These are phyloP conservation scores for Hansfordia pulvinata DNA, from an alignment of 2,329 filamentous ascomycete genomes.

Conservation along the genomic window DNA sequence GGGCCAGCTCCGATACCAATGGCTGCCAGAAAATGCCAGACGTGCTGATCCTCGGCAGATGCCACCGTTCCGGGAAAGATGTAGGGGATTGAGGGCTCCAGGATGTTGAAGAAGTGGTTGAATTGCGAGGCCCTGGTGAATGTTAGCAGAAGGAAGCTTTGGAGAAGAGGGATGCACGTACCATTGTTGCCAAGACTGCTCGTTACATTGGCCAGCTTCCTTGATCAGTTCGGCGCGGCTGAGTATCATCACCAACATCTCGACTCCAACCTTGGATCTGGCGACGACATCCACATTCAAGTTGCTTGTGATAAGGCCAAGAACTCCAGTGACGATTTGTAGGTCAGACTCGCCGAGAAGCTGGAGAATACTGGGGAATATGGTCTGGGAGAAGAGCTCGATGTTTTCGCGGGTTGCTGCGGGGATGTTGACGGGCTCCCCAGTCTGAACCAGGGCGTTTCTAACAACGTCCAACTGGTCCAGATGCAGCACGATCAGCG, in stretches of 20 bases:
- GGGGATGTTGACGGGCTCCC: slow-evolving; percentile 57
- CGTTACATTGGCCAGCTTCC: slow-evolving; percentile 56
- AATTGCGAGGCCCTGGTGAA: slow-evolving; percentile 57
- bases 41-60: slow-evolving; percentile 83
- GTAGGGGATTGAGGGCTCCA: slow-evolving; percentile 71
- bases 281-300: slow-evolving; percentile 76
- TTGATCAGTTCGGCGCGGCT: slow-evolving; percentile 90
- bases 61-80: slow-evolving; percentile 90
- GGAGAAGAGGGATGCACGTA: slow-evolving; percentile 19
- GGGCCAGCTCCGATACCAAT: slow-evolving; percentile 88
- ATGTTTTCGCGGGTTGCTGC: slow-evolving; percentile 77
- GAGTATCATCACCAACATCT: slow-evolving; percentile 84
- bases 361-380: slow-evolving; percentile 80
- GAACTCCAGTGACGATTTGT: slow-evolving; percentile 78
- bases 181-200: slow-evolving; percentile 74
- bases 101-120: slow-evolving; percentile 71
- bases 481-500: slow-evolving; percentile 88
- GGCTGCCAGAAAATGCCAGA: slow-evolving; percentile 94
- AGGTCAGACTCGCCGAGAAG: slow-evolving; percentile 87
- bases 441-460: slow-evolving; percentile 59
- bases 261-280: slow-evolving; percentile 76
- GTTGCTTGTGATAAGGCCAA: slow-evolving; percentile 71
- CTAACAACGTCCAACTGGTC: slow-evolving; percentile 85
- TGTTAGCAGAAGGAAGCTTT: not conserved
- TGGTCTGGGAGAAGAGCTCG: slow-evolving; percentile 74